Percentiles rank a stretch among this genome's conserved stretches.
Conservation (phyloP, 148 eudicot species). For the Pharnaceum exiguum region DNA sequence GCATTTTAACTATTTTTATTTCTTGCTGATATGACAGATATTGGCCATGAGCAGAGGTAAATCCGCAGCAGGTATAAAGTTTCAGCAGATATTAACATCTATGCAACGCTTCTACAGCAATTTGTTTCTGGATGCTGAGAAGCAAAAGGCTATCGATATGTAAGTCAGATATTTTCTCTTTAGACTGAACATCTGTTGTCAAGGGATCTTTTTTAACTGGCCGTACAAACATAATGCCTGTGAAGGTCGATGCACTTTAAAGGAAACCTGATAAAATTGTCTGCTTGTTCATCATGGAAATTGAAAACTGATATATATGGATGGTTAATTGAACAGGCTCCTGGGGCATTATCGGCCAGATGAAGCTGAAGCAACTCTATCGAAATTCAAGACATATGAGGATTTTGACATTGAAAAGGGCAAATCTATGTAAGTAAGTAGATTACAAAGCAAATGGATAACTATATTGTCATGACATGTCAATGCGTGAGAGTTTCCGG, state of each 20-base stretch:
- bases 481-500: too few relatives aligned
- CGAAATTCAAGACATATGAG: not conserved
- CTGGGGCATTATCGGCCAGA: constrained; percentile 20
- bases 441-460: too few relatives aligned
- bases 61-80: constrained; percentile 64
- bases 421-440: constrained; percentile 19
- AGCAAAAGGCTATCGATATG: constrained; percentile 91
- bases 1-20: not conserved
- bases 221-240: too few relatives aligned
- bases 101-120: constrained; percentile 79
- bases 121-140: constrained; percentile 72
- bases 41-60: constrained; percentile 82
- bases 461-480: too few relatives aligned
- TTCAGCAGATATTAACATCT: constrained; percentile 65
- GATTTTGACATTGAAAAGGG: not conserved
- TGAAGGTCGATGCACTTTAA: too few relatives aligned
- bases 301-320: too few relatives aligned
- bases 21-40: constrained; percentile 39
- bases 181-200: too few relatives aligned
- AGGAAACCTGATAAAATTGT: too few relatives aligned
- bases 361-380: constrained; percentile 2
- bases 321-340: constrained; percentile 23
- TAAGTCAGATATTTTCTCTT: too few relatives aligned
- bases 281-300: too few relatives aligned
- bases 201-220: too few relatives aligned